Conservation (phyloP, 2,329 filamentous ascomycete genomes). For the Cadophora gregata region DNA sequence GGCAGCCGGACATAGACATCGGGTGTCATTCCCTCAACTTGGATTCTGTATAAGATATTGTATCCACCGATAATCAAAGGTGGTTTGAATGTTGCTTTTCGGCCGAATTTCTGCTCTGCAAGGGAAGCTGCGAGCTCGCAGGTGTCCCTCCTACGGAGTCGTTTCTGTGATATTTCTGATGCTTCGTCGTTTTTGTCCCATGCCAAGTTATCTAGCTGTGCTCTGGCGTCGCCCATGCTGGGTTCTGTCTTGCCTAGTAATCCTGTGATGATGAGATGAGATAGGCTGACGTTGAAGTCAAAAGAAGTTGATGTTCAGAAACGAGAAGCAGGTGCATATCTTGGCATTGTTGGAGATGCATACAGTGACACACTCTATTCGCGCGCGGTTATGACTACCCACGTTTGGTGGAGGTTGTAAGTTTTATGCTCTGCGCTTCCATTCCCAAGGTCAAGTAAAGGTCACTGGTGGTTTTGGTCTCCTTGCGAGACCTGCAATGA, state of each 20-base stretch:
- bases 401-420: no score
- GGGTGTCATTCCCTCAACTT: slow-evolving; percentile 25
- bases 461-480: no score
- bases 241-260: not conserved
- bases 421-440: no score
- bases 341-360: no score
- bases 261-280: not conserved
- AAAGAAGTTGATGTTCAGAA: no score
- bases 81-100: slow-evolving; percentile 24
- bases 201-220: slow-evolving; percentile 30
- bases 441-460: no score
- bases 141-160: slow-evolving; percentile 24
- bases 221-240: slow-evolving; percentile 7
- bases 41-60: slow-evolving; percentile 32
- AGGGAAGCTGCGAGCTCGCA: slow-evolving; percentile 24
- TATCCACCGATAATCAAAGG: slow-evolving; percentile 35
- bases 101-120: slow-evolving; percentile 26
- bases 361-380: no score
- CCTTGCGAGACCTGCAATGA: no score
- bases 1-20: slow-evolving; percentile 26
- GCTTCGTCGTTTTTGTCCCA: slow-evolving; percentile 37
- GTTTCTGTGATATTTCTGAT: slow-evolving; percentile 28
- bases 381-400: no score
- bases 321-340: no score
- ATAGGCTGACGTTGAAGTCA: not conserved